Evolutionary conservation across 129 eudicot species (phyloP).

Genomic region (Centrapalus pauciflorus): DNA sequence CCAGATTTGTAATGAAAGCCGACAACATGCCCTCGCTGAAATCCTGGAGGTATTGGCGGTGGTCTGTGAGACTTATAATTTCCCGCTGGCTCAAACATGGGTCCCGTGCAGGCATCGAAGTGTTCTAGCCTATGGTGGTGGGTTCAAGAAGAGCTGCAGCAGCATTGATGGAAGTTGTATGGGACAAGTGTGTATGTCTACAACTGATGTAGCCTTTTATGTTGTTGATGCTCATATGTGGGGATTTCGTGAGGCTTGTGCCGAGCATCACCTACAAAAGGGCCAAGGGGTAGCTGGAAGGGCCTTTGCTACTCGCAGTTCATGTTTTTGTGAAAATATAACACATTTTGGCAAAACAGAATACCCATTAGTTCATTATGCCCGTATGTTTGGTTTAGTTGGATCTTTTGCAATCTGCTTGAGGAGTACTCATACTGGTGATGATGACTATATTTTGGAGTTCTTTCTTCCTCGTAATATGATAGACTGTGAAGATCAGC

Average conservation of each 20-base stretch:
- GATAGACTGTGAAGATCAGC: conserved; percentile 44
- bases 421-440: conserved; percentile 73
- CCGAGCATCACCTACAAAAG: conserved; percentile 84
- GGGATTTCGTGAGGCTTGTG: conserved; percentile 92
- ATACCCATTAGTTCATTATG: conserved; percentile 90
- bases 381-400: conserved; percentile 74
- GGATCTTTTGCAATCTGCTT: conserved; percentile 82
- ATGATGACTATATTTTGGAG: conserved; percentile 80
- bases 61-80: conserved; percentile 76
- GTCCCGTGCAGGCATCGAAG: conserved; percentile 94
- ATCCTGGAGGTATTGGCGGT: conserved; percentile 76
- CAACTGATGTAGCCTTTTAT: conserved; percentile 86
- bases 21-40: conserved; percentile 84
- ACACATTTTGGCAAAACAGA: conserved; percentile 70
- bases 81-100: conserved; percentile 96
- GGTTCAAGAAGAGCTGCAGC: conserved; percentile 79
- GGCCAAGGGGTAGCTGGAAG: conserved; percentile 97
- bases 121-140: conserved; percentile 87
- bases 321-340: conserved; percentile 77
- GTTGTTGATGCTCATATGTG: conserved; percentile 84
- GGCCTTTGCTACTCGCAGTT: conserved; percentile 57
- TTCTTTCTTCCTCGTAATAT: conserved; percentile 69
- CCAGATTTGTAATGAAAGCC: conserved; percentile 90
- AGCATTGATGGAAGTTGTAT: conserved; percentile 96
- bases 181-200: conserved; percentile 96